These are phyloP conservation scores for Hymenoscyphus occultus DNA, from an alignment of 2,329 filamentous ascomycete genomes.

Conservation along the genomic window DNA sequence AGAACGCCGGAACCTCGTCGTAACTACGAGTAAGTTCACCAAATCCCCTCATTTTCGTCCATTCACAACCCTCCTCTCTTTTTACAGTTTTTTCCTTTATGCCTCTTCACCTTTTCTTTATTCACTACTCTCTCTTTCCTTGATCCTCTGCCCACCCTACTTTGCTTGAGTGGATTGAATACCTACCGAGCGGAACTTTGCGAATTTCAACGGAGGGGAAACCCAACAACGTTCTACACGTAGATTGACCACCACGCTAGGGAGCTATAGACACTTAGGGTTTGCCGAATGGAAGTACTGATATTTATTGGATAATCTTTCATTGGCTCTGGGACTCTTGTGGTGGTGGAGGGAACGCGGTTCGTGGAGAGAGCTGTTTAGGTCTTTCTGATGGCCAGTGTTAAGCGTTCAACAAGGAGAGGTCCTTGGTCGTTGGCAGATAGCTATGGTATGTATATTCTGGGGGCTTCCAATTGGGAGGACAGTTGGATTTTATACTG, in stretches of 20 bases:
- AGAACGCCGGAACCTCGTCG: background rate
- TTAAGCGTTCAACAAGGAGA: background rate
- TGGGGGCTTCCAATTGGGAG: background rate
- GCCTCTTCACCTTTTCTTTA: background rate
- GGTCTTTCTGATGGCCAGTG: background rate
- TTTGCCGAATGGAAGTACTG: conserved; percentile 19
- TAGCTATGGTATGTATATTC: conserved; percentile 31
- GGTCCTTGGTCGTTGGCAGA: conserved; percentile 33
- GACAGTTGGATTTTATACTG: background rate
- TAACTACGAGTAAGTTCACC: background rate
- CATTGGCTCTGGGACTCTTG: conserved; percentile 21
- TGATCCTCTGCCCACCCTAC: background rate
- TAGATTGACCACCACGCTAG: background rate
- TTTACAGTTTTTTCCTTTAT: background rate
- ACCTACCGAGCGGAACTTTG: background rate
- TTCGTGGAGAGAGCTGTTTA: background rate
- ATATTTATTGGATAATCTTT: conserved; percentile 4
- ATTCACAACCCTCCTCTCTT: background rate
- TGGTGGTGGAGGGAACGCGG: background rate
- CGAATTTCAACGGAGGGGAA: background rate
- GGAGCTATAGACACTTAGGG: background rate
- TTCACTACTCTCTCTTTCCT: background rate
- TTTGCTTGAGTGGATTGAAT: background rate
- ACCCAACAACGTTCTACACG: background rate
- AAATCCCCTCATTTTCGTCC: background rate